Conservation (phyloP, 192 early-diverging fungal genomes). For the Chytriomyces hyalinus region DNA sequence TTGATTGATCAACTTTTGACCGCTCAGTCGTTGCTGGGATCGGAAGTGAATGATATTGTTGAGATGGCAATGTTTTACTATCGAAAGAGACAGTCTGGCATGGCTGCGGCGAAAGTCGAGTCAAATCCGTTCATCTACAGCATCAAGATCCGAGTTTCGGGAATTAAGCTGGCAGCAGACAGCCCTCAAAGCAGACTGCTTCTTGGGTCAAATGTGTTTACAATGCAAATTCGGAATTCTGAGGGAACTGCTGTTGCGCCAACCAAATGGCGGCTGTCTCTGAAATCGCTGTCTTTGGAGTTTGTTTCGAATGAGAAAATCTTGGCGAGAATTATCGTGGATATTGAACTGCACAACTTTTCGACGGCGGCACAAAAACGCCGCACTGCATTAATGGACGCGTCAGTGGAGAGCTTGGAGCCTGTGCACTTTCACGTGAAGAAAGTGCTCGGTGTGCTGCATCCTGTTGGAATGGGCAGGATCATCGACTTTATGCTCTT, state of each 20-base stretch:
- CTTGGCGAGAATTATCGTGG: conserved; percentile 70
- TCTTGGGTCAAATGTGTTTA: conserved; percentile 38
- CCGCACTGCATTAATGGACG: neutral
- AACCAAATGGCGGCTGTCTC: conserved; percentile 8
- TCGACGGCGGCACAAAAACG: conserved; percentile 20
- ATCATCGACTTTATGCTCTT: conserved; percentile 69
- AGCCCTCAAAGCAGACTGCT: conserved; percentile 58
- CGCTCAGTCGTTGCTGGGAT: conserved; percentile 73
- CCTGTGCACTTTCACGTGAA: conserved; percentile 60
- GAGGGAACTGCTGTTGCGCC: neutral
- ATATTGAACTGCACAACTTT: conserved; percentile 66
- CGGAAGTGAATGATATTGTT: conserved; percentile 75
- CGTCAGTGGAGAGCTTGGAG: conserved; percentile 3
- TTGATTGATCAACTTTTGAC: conserved; percentile 82
- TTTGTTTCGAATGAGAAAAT: conserved; percentile 25
- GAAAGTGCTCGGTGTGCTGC: conserved; percentile 75
- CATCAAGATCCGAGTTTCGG: conserved; percentile 65
- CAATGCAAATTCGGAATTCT: conserved; percentile 1
- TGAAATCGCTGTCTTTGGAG: conserved; percentile 6
- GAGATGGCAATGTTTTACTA: conserved; percentile 65
- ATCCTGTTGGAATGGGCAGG: conserved; percentile 69
- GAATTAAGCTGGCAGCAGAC: conserved; percentile 62
- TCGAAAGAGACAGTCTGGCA: conserved; percentile 16
- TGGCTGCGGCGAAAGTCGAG: neutral
- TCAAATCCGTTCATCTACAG: conserved; percentile 50